A percentile compares a stretch with the other conserved stretches of the same genome.
Conservation (phyloP, 2,329 filamentous ascomycete species). For the Neopestalotiopsis clavispora region DNA sequence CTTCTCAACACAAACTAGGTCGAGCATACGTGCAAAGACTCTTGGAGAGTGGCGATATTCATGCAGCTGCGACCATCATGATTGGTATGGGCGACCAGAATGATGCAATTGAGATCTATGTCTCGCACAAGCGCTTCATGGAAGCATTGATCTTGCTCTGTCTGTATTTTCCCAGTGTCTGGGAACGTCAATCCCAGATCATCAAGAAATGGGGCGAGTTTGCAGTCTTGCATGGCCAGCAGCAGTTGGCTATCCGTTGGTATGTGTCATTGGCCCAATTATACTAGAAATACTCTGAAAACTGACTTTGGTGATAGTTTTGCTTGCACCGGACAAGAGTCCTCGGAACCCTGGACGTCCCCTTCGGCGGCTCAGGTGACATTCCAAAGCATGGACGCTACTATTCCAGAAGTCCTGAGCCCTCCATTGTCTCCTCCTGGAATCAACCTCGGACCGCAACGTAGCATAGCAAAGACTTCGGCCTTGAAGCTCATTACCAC, state of each 20-base stretch:
- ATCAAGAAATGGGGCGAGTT: slow-evolving; percentile 95
- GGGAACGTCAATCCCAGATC: slow-evolving; percentile 87
- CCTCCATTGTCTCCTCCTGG: slow-evolving; percentile 77
- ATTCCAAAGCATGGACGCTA: slow-evolving; percentile 58
- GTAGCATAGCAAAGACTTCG: slow-evolving; percentile 77
- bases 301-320: slow-evolving; percentile 56
- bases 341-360: slow-evolving; percentile 85
- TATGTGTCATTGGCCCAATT: slow-evolving; percentile 33
- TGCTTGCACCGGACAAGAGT: slow-evolving; percentile 86
- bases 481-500: slow-evolving; percentile 90
- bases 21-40: slow-evolving; percentile 90
- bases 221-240: slow-evolving; percentile 84
- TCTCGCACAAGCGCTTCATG: slow-evolving; percentile 89
- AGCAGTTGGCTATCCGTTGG: slow-evolving; percentile 88
- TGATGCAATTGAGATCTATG: slow-evolving; percentile 94
- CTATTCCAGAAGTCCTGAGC: slow-evolving; percentile 67
- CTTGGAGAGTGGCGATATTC: slow-evolving; percentile 86
- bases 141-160: slow-evolving; percentile 91
- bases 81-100: slow-evolving; percentile 91
- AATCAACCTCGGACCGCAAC: slow-evolving; percentile 60
- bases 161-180: slow-evolving; percentile 80
- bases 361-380: slow-evolving; percentile 72
- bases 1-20: slow-evolving; percentile 87
- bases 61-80: slow-evolving; percentile 90
- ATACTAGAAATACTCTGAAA: neutral